Base-by-base conservation (phyloP, 805 yeast species). In the Pichia californica region DNA sequence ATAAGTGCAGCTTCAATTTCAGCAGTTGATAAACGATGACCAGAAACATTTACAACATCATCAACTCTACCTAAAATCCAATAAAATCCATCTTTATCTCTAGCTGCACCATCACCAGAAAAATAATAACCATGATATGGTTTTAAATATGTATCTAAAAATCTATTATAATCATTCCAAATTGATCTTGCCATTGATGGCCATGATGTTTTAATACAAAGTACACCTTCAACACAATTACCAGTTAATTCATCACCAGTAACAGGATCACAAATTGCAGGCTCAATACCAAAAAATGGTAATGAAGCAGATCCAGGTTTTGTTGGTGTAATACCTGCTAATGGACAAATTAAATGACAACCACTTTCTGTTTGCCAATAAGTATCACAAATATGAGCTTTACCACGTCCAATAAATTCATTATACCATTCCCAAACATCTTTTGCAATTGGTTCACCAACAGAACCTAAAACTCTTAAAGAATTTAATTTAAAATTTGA, bases 321-420 rank as follows among this genome's bases (percentile, higher is more conserved):
- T 61, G 81, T 81, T 54, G 91, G 88, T 20, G 86, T 79, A 32
- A 82, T 74, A 54, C 81, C 82, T 38, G 93, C 88, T 47, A 85
- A 61, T 47, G 91, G 88, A 32, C 88, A 75, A 47, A 85, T 76
- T 59, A 85, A 68, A 59, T 84, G 93, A 38, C 89, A 79, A 36
- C 93, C 93, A 14, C 87, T 77, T 65, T 85, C 95, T 4, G 95
- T 85, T 70, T 83, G 89, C 94, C 94, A 85, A 71, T 83, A 84
- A 30, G 95, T 85, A 65, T 85, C 95, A 56, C 82, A 71, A 49
- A 85, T 77, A 60, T 83, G 82, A 55, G 84, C 76, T 61, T 81
- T 69, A 41, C 77, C 74, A 59, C 77, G 75, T 56, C 91, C 93
- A 55, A 83, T 76, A 53, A 74, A 70, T 51, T 80, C 82, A 58